A percentile compares a stretch with the other conserved stretches of the same genome.
phyloP scores from a whole-genome alignment of 2,329 filamentous ascomycete species.

The Microsporum ferrugineum region DNA sequence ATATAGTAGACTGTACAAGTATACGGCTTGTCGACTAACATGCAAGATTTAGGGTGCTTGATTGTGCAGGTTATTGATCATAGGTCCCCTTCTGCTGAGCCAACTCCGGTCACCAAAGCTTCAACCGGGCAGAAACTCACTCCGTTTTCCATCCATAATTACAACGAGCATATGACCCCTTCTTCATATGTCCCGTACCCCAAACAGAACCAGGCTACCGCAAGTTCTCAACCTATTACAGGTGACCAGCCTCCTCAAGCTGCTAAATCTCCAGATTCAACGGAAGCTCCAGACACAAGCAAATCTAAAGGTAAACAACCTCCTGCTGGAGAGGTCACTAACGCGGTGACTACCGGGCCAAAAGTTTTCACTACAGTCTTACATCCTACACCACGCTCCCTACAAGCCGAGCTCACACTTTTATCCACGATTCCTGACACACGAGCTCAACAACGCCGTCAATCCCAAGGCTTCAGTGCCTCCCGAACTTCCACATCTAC shows the following conservation, averaged over 20 bases:
- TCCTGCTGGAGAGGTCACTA: slow-evolving; percentile 41
- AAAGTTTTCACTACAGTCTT: slow-evolving; percentile 69
- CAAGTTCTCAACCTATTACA: neutral
- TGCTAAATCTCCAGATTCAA: neutral
- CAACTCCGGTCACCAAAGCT: slow-evolving; percentile 43
- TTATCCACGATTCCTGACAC: slow-evolving; percentile 60
- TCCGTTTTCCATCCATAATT: slow-evolving; percentile 82
- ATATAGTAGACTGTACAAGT: neutral
- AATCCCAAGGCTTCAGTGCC: slow-evolving; percentile 31
- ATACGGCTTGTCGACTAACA: neutral
- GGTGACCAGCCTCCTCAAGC: neutral
- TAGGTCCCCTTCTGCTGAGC: slow-evolving; percentile 53
- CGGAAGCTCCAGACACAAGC: neutral
- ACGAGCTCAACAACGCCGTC: slow-evolving; percentile 39
- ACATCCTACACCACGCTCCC: slow-evolving; percentile 66
- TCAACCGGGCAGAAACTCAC: slow-evolving; percentile 50
- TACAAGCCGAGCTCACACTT: slow-evolving; percentile 63
- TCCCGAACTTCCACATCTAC: slow-evolving; percentile 34
- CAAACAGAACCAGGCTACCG: slow-evolving; percentile 28
- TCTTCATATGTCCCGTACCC: slow-evolving; percentile 74
- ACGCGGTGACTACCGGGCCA: slow-evolving; percentile 37
- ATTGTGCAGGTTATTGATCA: slow-evolving; percentile 93
- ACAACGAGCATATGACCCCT: slow-evolving; percentile 79
- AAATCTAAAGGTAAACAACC: neutral
- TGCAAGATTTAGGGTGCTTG: slow-evolving; percentile 49